Evolutionary conservation across 768 basidiomycete species (phyloP), one percentile per base, ranked within the genome.

Genomic region (Kwoniella sp.): DNA sequence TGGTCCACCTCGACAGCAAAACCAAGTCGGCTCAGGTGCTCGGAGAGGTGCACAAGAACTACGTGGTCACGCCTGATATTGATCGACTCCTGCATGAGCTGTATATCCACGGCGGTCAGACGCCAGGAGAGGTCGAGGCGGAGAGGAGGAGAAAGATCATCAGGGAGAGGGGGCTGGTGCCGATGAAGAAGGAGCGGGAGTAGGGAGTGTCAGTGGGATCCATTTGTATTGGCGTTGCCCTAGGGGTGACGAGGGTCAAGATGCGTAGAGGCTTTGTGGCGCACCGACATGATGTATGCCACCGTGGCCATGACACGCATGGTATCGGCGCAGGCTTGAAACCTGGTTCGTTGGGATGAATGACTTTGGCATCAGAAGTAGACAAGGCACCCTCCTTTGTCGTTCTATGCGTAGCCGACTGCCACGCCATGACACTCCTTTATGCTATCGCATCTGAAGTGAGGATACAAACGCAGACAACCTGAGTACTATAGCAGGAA

Each of bases 41-140:
- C 0, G 91, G 90, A n/a, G 85, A 90, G 69, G 81, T 93, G 41
- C 84, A 85, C 76, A 85, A 85, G 71, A 83, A 85, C 51, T 93
- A 89, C 65, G 79, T 87, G 20, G 84, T 85, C 29, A 86, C 89
- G 0, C 91, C 91, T 0, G 83, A 95, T 63, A 78, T 93, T 17
- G 87, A 91, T 39, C 75, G 81, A 0, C 77, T 95, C 22, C 76
- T 95, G 8, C 66, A 77, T 6, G 82, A 83, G 11, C 79, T 90
- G 79, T 83, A 84, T 43, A 53, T 74, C 44, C 56, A 61, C 37
- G 70, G 63, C 6, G 73, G 73, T 8, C 36, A 63, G 26, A 68
- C 69, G 10, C 73, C 70, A 6, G 70, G 63, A 7, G 73, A 71
- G 36, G 53, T 55, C 32, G 60, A 57, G 29, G 44, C 43, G 1